Evolutionary conservation across 2,329 filamentous ascomycete genomes (phyloP).

Genomic region (Celoporthe dispersa): DNA sequence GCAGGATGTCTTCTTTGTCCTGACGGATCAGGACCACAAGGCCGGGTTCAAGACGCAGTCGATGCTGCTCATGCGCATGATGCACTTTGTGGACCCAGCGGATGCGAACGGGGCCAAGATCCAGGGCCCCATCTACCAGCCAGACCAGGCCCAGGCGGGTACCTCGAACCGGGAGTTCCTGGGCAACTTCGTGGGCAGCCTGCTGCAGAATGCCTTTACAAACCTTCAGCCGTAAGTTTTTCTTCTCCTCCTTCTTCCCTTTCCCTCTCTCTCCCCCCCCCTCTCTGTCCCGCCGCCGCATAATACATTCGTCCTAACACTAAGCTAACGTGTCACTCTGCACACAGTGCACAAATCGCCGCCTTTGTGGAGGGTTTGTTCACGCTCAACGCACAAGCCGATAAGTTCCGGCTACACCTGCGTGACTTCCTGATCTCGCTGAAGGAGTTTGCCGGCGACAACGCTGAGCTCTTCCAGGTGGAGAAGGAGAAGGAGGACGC

Average conservation of each 20-base stretch:
- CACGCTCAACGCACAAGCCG: constrained; percentile 82
- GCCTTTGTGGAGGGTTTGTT: constrained; percentile 91
- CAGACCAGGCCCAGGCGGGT: constrained; percentile 80
- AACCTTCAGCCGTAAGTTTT: constrained; percentile 81
- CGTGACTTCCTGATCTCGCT: constrained; percentile 97
- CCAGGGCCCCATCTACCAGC: constrained; percentile 84
- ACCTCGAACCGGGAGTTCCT: constrained; percentile 92
- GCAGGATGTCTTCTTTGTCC: constrained; percentile 97
- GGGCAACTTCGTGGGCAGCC: constrained; percentile 80
- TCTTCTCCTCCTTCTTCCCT: constrained; percentile 33
- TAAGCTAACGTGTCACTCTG: background rate
- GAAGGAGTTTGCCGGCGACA: constrained; percentile 96
- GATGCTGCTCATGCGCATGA: constrained; percentile 90
- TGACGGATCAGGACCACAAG: constrained; percentile 98
- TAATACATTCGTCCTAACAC: background rate
- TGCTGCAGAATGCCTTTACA: constrained; percentile 88
- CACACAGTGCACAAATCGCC: constrained; percentile 76
- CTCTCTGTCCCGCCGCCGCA: too few relatives aligned
- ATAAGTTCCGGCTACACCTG: constrained; percentile 93
- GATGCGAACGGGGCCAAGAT: constrained; percentile 78
- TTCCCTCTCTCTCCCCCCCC: too few relatives aligned
- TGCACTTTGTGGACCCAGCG: constrained; percentile 85
- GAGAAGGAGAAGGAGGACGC: constrained; percentile 92
- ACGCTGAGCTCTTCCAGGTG: constrained; percentile 88
- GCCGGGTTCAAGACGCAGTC: constrained; percentile 98